Evolutionary conservation across 2,329 filamentous ascomycete species (phyloP), one percentile per base, ranked within the genome.

Genomic region (Neofusicoccum ribis): DNA sequence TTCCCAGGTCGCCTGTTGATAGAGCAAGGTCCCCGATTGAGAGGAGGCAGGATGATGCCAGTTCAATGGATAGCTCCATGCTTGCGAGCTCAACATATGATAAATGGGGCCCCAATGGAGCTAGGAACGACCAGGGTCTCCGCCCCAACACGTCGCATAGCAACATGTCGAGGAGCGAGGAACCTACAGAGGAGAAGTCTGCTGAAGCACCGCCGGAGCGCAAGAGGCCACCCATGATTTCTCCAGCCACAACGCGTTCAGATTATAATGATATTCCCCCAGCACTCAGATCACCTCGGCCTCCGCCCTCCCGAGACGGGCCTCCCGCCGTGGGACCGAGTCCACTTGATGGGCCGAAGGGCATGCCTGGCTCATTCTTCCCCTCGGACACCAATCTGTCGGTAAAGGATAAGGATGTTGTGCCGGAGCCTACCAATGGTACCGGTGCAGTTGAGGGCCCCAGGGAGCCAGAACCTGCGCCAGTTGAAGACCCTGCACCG

Each of bases 201-300:
- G 60, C 56, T 5, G 68, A 66, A 43, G 65, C 64, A 36, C 73
- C 75, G 1, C 89, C 89, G 0, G 88, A 90, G 69, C 82, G 89
- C 67, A 88, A 84, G 73, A 80, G 89, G 56, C 89, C 89, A 1
- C 87, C 88, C 0, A 89, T 91, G 86, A 85, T 89, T 66, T 83
- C 72, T n/a, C 67, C 72, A 9, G 69, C 71, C 34, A 72, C 74
- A 31, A 70, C 72, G 5, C 27, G 27, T 31, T 31, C 27, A 31
- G 27, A 31, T 31, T 65, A 60, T 56, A 46, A 44, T 23, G 58
- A 66, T 20, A n/a, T 63, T 23, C 64, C 59, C 7, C 39, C 59
- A 20, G 63, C 58, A 39, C 51, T 59, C 39, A 68, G 58, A 39
- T 65, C 20, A 23, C 65, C 15, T 47, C 64, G 39, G 49, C 67